Base-by-base conservation (phyloP, 805 yeast genomes). In the Isabelozyma pseudorhagii region DNA sequence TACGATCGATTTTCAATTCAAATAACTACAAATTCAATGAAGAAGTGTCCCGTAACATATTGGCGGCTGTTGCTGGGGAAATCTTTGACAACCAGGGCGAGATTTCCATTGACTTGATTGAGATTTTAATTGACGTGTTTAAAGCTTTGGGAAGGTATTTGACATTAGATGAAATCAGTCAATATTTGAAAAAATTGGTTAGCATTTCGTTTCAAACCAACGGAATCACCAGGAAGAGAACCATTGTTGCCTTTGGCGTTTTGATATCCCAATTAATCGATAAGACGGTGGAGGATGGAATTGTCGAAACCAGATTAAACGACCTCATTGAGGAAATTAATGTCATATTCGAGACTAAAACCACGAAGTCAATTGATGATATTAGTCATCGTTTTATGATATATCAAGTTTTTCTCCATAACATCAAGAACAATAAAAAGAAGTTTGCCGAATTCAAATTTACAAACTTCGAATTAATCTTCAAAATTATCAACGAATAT, bases 111-210 rank as follows among this genome's bases (percentile, higher is more conserved):
- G 91, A 87, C 56, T 68, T 77, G 40, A 75, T 85, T 53, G 93
- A 87, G 60, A 74, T 84, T 5, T 61, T 85, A 42, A 72, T 78
- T 18, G 89, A 84, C 55, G 54, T 85, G 40, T 66, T 83, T 44
- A 76, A 74, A 50, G 71, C 75, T 48, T 66, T 82, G 51, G 83
- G 85, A 3, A 55, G 66, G 14, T 66, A 67, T 4, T 65, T 83
- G 34, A 53, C 69, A 0, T 51, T 57, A 4, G 60, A 56, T 0
- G 82, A 81, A 47, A 49, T 76, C 9, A 54, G 46, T 0, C 52
- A 50, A 50, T 31, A 69, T 56, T 40, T 65, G 28, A 17, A 55
- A 49, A 54, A 57, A 28, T 64, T 82, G 42, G 60, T 77, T 9
- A 55, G 60, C 1, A 63, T 76, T 2, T 62, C 77, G 1, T 77